Base-by-base conservation (phyloP, 2,329 filamentous ascomycete genomes). In the Pseudopithomyces maydicus region DNA sequence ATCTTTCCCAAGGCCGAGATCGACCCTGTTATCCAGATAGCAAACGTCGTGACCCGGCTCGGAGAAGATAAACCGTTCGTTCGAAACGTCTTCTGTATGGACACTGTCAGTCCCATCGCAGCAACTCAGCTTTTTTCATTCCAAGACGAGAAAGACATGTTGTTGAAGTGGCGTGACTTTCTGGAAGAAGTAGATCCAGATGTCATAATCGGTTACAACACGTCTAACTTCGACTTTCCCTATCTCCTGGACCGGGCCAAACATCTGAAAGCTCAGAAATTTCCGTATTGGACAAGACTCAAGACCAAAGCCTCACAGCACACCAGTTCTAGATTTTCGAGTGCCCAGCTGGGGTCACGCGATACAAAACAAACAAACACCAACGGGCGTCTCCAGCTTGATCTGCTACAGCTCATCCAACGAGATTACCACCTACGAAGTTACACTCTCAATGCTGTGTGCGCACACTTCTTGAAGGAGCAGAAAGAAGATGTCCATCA, bases 401-500 rank as follows among this genome's bases (percentile, higher is more conserved):
- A 99, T 79, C 79, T 99, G 48, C 81, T 99, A n/a, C 95, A 99
- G 73, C 79, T 99, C 32, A 88, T 99, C 49, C 95, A 99, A 75
- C 85, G 96, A 66, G 96, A 99, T 70, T 88, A 99, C 67, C 95
- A 99, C 17, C 82, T 99, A 33, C 86, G 95, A 81, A 98, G 94
- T 78, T 99, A 99, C 74, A 99, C 95, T 0, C 83, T 99, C 26
- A 99, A 99, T 76, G 97, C 95, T 1, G 95, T 99, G 6, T 96
- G 88, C 64, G 90, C 95, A 4, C 90, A 99, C 63, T 99, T 99
- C 70, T 77, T 99, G 22, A 92, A 92, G 45, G 95, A 99, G 74
- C 95, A 99, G 74, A 99, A 99, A 73, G 95, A 99, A 78, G 95
- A 99, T 77, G 95, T 99, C 2, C 95, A 99, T 72, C 89, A 99